phyloP scores from a whole-genome alignment of 129 eudicot species.

The sunflower (Helianthus annuus) region DNA sequence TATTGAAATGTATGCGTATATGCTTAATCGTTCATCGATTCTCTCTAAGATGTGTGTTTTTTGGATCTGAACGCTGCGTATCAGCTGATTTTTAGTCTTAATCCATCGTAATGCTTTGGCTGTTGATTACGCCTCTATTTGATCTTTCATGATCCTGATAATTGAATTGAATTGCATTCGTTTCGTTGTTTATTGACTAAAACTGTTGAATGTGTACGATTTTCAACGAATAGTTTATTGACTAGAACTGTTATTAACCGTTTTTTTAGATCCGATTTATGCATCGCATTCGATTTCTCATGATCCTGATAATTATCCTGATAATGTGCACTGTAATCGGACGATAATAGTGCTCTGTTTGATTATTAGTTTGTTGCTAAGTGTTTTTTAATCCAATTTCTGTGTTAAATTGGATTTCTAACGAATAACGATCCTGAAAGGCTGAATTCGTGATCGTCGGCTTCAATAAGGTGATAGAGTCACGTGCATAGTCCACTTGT shows the following conservation, averaged over 20 bases:
- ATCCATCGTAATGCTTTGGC: neutral
- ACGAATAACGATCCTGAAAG: neutral
- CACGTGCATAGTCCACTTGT: slow-evolving; percentile 20
- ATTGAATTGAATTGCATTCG: slow-evolving; percentile 1
- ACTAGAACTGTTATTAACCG: no score
- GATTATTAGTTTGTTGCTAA: neutral
- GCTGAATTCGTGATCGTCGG: slow-evolving; percentile 7
- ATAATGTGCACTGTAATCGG: slow-evolving; percentile 4
- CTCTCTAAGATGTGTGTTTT: neutral
- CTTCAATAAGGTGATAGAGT: neutral
- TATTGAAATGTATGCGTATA: neutral
- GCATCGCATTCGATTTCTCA: neutral
- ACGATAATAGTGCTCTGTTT: slow-evolving; percentile 3
- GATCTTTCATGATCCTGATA: slow-evolving; percentile 14
- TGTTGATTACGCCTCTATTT: neutral
- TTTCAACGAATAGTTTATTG: no score
- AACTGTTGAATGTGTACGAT: no score
- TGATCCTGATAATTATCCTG: neutral
- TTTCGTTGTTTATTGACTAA: neutral
- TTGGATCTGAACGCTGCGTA: slow-evolving; percentile 6
- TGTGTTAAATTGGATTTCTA: slow-evolving; percentile 6
- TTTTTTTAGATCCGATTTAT: no score
- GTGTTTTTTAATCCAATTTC: neutral
- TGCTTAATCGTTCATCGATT: neutral
- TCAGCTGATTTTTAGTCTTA: slow-evolving; percentile 7